Evolutionary conservation across 2,329 filamentous ascomycete genomes (phyloP).

Genomic region (Ophiostoma novo-ulmi): DNA sequence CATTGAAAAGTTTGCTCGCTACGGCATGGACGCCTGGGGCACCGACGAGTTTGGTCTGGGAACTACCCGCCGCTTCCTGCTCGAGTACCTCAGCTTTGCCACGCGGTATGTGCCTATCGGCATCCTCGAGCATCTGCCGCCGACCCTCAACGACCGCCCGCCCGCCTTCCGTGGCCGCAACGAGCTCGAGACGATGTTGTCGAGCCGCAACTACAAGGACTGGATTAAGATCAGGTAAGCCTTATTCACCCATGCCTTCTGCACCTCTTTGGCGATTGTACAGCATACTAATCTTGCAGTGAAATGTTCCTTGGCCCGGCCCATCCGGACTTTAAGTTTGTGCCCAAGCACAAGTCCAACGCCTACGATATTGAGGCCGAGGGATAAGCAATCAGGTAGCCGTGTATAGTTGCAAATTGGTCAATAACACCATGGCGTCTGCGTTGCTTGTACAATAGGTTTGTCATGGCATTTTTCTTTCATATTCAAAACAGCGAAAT

Average conservation of each 20-base stretch:
- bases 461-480: not conserved
- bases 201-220: slow-evolving; percentile 86
- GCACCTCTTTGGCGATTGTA: not conserved
- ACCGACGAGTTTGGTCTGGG: slow-evolving; percentile 91
- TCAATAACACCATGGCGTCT: not conserved
- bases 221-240: slow-evolving; percentile 93
- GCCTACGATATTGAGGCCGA: slow-evolving; percentile 70
- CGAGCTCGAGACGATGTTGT: slow-evolving; percentile 89
- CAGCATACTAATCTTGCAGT: slow-evolving; percentile 43
- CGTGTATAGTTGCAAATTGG: not conserved
- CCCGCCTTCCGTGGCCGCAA: slow-evolving; percentile 78
- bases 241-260: not conserved
- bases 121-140: slow-evolving; percentile 80
- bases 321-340: slow-evolving; percentile 85
- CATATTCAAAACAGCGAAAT: not conserved
- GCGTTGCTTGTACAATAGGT: not conserved
- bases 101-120: slow-evolving; percentile 89
- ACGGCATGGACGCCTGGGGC: slow-evolving; percentile 91
- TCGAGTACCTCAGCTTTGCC: slow-evolving; percentile 94
- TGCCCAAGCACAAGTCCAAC: slow-evolving; percentile 97
- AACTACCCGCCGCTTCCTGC: slow-evolving; percentile 81
- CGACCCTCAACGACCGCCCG: slow-evolving; percentile 81
- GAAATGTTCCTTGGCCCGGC: slow-evolving; percentile 97
- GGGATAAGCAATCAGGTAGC: slow-evolving; percentile 9
- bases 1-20: slow-evolving; percentile 82